Conservation (phyloP, 352 stramenopile genomes). For the Phytopythium montanum region DNA sequence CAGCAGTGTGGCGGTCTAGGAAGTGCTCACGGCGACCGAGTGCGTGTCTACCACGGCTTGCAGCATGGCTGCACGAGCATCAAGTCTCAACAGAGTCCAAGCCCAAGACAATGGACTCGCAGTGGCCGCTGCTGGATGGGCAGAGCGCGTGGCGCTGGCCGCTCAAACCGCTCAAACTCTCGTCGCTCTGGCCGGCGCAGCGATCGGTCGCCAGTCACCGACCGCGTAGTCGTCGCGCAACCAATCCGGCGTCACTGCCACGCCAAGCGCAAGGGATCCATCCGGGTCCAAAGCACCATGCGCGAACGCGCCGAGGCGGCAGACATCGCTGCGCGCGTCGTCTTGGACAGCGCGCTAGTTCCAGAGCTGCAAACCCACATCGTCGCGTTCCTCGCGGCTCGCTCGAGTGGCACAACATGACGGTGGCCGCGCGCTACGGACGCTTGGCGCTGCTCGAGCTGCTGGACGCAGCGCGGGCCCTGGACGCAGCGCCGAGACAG, state of each 20-base stretch:
- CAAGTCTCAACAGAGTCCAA: too few species aligned
- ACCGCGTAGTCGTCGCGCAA: background rate
- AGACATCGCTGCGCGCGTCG: background rate
- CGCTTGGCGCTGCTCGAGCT: background rate
- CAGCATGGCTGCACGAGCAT: background rate
- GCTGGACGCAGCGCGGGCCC: background rate
- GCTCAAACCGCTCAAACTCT: background rate
- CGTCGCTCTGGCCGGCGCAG: background rate
- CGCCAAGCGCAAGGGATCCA: background rate
- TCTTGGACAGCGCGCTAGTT: background rate
- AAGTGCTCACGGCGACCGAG: background rate
- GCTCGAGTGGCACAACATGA: slow-evolving; percentile 7
- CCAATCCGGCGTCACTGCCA: background rate
- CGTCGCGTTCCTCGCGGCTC: background rate
- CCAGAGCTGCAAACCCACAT: background rate
- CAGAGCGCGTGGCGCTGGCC: slow-evolving; percentile 1
- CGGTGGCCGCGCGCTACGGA: slow-evolving; percentile 6
- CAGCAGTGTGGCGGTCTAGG: slow-evolving; percentile 48
- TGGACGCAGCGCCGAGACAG: background rate
- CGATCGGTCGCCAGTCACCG: background rate
- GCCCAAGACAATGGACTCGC: background rate
- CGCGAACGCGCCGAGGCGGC: background rate
- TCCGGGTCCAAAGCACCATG: slow-evolving; percentile 1
- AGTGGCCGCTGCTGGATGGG: background rate
- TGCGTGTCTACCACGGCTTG: background rate